Percentiles rank a stretch among this genome's conserved stretches.
Conservation (phyloP, 2,329 filamentous ascomycete species). For the Colletotrichum lindemuthianum region DNA sequence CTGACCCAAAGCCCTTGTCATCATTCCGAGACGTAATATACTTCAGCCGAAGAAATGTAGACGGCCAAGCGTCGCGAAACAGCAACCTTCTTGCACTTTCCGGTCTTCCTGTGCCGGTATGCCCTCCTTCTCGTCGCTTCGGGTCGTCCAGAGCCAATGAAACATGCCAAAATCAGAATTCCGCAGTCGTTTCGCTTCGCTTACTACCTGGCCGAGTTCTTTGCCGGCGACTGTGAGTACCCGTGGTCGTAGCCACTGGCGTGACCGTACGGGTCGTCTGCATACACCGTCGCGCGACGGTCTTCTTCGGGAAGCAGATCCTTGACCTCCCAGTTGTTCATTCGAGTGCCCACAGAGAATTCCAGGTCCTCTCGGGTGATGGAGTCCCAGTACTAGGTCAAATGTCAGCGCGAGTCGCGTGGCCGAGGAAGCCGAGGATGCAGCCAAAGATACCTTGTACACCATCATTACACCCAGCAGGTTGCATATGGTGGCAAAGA, state of each 20-base stretch:
- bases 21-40: conserved; percentile 3
- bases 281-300: conserved; percentile 76
- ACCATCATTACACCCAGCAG: conserved; percentile 98
- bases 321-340: conserved; percentile 99
- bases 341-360: conserved; percentile 94
- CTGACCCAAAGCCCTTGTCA: conserved; percentile 15
- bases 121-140: background rate
- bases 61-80: background rate
- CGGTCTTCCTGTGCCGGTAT: conserved; percentile 3
- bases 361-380: conserved; percentile 98
- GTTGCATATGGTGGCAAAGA: conserved; percentile 95
- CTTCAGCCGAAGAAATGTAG: background rate
- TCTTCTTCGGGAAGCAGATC: conserved; percentile 86
- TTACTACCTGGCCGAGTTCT: conserved; percentile 59
- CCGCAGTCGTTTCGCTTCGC: background rate
- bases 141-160: background rate
- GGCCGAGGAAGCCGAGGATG: background rate
- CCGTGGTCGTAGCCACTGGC: conserved; percentile 63
- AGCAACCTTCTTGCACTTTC: background rate
- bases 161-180: background rate
- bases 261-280: conserved; percentile 72
- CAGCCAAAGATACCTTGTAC: conserved; percentile 77
- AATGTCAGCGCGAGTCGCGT: conserved; percentile 19
- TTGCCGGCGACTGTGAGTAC: conserved; percentile 55
- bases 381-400: conserved; percentile 90